Conservation (phyloP, 2,329 filamentous ascomycete genomes). For the Aspergillus sp. region DNA sequence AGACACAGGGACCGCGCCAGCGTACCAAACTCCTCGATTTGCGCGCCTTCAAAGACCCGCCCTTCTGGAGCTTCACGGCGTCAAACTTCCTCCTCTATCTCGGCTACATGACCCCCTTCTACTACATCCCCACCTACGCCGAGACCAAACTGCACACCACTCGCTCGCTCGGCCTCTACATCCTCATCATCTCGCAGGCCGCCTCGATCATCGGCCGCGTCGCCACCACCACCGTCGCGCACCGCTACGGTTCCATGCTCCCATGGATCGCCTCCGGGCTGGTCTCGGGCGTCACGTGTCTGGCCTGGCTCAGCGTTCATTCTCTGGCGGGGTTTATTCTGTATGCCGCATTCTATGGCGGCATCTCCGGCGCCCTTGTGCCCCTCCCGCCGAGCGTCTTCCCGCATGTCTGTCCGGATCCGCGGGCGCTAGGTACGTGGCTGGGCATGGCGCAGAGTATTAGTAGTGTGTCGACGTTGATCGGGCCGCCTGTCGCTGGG, state of each 20-base stretch:
- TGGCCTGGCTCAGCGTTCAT: conserved; percentile 56
- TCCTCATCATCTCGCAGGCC: conserved; percentile 62
- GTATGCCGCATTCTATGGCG: conserved; percentile 61
- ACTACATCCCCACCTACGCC: conserved; percentile 37
- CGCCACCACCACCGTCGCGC: conserved; percentile 53
- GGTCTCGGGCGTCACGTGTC: conserved; percentile 37
- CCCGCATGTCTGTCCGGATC: conserved; percentile 47
- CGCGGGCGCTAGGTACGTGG: conserved; percentile 45
- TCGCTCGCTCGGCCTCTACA: conserved; percentile 48
- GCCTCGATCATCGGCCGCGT: conserved; percentile 55
- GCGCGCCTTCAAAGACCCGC: conserved; percentile 43
- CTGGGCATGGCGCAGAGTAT: conserved; percentile 52
- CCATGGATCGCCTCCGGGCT: conserved; percentile 49
- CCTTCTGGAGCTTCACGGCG: conserved; percentile 40
- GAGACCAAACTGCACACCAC: conserved; percentile 29
- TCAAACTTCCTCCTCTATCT: conserved; percentile 39
- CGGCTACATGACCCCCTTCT: conserved; percentile 49
- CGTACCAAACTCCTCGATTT: conserved; percentile 41
- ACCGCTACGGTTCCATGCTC: conserved; percentile 56
- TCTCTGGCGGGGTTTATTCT: conserved; percentile 51
- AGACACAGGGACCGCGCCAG: background rate
- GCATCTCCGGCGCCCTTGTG: conserved; percentile 60
- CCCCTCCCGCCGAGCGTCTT: conserved; percentile 60
- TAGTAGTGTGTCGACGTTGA: conserved; percentile 46
- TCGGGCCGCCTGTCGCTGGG: conserved; percentile 50